Evolutionary conservation across 2,329 filamentous ascomycete genomes (phyloP), one percentile per base, ranked within the genome.

Genomic region (Neodidymelliopsis sp.): DNA sequence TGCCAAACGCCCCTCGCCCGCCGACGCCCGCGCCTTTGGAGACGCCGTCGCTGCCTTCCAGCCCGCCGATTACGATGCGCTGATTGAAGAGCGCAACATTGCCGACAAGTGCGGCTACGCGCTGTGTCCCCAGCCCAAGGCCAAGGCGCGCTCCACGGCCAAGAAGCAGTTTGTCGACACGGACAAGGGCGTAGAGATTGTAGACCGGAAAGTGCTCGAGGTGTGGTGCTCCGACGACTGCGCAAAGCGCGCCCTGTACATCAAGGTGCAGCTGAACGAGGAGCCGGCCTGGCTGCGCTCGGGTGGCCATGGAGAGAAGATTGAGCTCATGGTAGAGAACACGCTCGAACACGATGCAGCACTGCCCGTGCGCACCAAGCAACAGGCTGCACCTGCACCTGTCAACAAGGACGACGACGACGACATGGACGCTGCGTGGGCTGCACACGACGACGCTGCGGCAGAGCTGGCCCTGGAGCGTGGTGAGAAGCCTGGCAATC

Each of bases 71-170:
- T 96, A 95, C 76, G 91, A 96, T 67, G 88, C 90, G 57, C 78
- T 97, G 38, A 86, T 97, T 52, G 83, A 88, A 57, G 94, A 99
- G 77, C 89, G 94, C 64, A 95, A 96, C 70, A 88, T 90, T 58
- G 87, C 90, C 61, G 84, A 82, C 31, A 80, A 84, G 15, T 99
- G 94, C 74, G 94, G 91, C 1, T 97, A 97, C 70, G 79, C 83
- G 0, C 80, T 97, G 20, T 99, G 94, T 71, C 75, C 84, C 1
- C 81, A 80, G 12, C 79, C 84, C n/a, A 85, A 85, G 40, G 75
- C 79, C 12, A 75, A 78, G 9, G 81, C 80, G 1, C 86, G 84
- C 12, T 68, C 66, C 4, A 61, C 56, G 1, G 70, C 68, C 2
- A 63, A 51, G 35, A 83, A 84, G 56, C 92, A 86, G 76, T 87